Conservation (phyloP, 2,329 filamentous ascomycete species). For the Pyricularia sp. region DNA sequence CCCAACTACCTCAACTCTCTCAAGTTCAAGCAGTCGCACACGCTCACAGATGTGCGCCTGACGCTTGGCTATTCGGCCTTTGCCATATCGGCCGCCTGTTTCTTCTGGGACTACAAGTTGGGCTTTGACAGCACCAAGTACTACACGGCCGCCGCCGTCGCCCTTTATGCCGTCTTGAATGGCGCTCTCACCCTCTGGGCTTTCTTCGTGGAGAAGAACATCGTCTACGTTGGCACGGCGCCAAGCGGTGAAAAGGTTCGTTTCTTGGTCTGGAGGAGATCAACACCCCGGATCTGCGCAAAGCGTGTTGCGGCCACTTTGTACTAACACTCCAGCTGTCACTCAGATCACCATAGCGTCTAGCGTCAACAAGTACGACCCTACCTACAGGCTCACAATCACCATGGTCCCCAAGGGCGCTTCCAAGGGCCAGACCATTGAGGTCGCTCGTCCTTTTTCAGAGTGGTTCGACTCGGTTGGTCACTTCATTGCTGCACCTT, state of each 20-base stretch:
- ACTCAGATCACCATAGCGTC: slow-evolving; percentile 65
- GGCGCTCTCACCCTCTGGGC: slow-evolving; percentile 74
- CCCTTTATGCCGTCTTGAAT: slow-evolving; percentile 72
- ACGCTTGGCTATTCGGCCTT: slow-evolving; percentile 77
- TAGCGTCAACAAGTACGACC: slow-evolving; percentile 67
- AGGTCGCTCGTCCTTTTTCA: slow-evolving; percentile 56
- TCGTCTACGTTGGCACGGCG: slow-evolving; percentile 65
- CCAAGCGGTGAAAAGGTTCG: slow-evolving; percentile 54
- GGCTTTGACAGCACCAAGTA: slow-evolving; percentile 81
- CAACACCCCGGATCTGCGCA: neutral
- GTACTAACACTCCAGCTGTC: neutral
- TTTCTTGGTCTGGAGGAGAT: neutral
- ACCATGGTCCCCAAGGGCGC: slow-evolving; percentile 32
- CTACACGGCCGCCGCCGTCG: slow-evolving; percentile 72
- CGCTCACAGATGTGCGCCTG: slow-evolving; percentile 72
- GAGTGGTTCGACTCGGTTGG: slow-evolving; percentile 69
- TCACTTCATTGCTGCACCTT: slow-evolving; percentile 63
- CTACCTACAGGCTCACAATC: slow-evolving; percentile 69
- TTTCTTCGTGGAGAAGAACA: slow-evolving; percentile 69
- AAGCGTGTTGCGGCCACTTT: neutral
- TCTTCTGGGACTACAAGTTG: slow-evolving; percentile 83
- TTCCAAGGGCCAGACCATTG: slow-evolving; percentile 31
- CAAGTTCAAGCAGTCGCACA: slow-evolving; percentile 74
- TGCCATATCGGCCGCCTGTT: slow-evolving; percentile 69
- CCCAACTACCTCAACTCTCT: slow-evolving; percentile 87